Base-by-base conservation (phyloP, 139 green algal genomes). In the Chlamydomonas sphaeroides region DNA sequence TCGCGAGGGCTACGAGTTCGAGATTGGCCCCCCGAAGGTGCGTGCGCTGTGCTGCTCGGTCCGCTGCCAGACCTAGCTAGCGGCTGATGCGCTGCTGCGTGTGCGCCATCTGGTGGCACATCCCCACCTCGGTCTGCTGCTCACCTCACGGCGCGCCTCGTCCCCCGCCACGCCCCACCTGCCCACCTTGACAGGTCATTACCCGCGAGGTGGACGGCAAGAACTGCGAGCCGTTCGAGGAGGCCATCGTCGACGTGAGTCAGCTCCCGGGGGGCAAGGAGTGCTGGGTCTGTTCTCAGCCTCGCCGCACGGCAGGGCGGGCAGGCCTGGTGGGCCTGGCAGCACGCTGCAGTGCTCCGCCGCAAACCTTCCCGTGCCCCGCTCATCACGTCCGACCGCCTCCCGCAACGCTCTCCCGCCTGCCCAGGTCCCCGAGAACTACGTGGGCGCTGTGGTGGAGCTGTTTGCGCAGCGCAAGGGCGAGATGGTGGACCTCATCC, bases 401-500 rank as follows among this genome's bases (percentile, higher is more conserved):
- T n/a, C n/a, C n/a, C n/a, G n/a, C n/a, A n/a, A n/a, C n/a, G 11
- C 39, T 51, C 23, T 48, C 35, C 30, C 21, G 11, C 65, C 65
- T 21, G 4, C 39, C 36, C 74, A 81, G 76, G 89, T 95, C 59
- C 83, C 85, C 28, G 85, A 92, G 85, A n/a, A 48, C 26, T 90
- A 92, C 53, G 88, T 92, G 25, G 83, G 86, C 53, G 70, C 89
- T 3, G 90, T 96, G 35, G 95, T 98, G 84, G 96, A 98, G 87
- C 89, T 99, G 78, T 93, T 99, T 74, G 96, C 95, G 8, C 90
- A 92, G 71, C 91, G 97, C 79, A 98, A 98, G 91, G 97, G 95
- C 23, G 87, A 90, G 87, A 99, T 99, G 97, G 41, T 95, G 62
- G 97, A 99, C 93, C 95, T 99, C 89, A 75, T 87, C 51, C 79